Conservation (phyloP, 495 filamentous ascomycete genomes). For the Evansstolkia leycettana region DNA sequence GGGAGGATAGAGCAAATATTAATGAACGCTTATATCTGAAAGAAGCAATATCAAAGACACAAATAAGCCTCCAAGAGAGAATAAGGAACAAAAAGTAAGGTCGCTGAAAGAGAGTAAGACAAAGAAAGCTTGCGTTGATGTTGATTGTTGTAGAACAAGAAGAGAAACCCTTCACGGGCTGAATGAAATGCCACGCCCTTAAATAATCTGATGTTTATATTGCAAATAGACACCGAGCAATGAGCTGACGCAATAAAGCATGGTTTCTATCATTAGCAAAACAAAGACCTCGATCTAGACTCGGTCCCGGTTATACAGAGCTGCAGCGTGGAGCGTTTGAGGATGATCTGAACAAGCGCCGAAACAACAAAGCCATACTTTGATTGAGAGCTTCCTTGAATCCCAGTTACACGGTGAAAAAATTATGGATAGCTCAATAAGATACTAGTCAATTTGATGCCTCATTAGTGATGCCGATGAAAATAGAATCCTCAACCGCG, state of each 20-base stretch:
- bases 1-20: no score
- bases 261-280: neutral
- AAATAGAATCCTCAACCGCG: slow-evolving; percentile 1
- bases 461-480: neutral
- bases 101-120: slow-evolving; percentile 1
- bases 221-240: no score
- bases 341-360: neutral
- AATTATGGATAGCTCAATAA: no score
- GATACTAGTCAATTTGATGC: no score
- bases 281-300: neutral
- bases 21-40: no score
- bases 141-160: slow-evolving; percentile 5
- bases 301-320: neutral
- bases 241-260: neutral
- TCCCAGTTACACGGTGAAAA: no score
- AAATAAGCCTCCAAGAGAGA: neutral
- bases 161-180: slow-evolving; percentile 2
- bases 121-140: no score
- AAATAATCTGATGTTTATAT: neutral
- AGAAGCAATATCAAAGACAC: no score
- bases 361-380: neutral
- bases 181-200: neutral
- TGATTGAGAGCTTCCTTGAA: no score
- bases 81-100: slow-evolving; percentile 7
- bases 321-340: neutral